Conservation (phyloP, 805 yeast genomes). For the Brettanomyces nanus region DNA sequence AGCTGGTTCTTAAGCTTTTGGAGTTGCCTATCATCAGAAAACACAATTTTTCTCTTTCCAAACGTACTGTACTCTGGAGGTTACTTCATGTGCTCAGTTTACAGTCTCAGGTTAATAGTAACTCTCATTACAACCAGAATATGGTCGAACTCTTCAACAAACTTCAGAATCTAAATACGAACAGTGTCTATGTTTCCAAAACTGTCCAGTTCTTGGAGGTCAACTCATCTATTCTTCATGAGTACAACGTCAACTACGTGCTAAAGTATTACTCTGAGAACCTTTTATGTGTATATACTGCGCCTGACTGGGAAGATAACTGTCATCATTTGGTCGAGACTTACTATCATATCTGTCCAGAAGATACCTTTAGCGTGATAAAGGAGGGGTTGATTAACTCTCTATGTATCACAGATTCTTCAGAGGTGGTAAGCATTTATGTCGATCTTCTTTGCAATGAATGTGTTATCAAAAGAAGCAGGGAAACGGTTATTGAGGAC, state of each 20-base stretch:
- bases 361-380: slow-evolving; percentile 13
- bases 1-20: slow-evolving; percentile 10
- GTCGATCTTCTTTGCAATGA: slow-evolving; percentile 5
- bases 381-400: slow-evolving; percentile 12
- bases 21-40: slow-evolving; percentile 3
- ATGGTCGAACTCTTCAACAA: slow-evolving; percentile 13
- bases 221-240: slow-evolving; percentile 11
- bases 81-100: slow-evolving; percentile 5
- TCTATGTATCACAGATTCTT: slow-evolving; percentile 11
- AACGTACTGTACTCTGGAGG: slow-evolving; percentile 7
- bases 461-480: slow-evolving; percentile 6
- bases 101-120: slow-evolving; percentile 1
- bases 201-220: slow-evolving; percentile 13
- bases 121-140: slow-evolving; percentile 2
- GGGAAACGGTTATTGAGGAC: slow-evolving; percentile 6
- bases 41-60: slow-evolving; percentile 1
- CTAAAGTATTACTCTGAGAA: slow-evolving; percentile 40
- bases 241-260: slow-evolving; percentile 26
- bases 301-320: slow-evolving; percentile 44
- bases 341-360: slow-evolving; percentile 29
- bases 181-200: slow-evolving; percentile 6
- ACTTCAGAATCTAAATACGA: slow-evolving; percentile 10
- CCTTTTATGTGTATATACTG: slow-evolving; percentile 45
- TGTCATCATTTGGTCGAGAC: slow-evolving; percentile 35
- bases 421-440: background rate